phyloP scores from a whole-genome alignment of 1,284 basidiomycete species.

The Tetrapyrgos nigripes region DNA sequence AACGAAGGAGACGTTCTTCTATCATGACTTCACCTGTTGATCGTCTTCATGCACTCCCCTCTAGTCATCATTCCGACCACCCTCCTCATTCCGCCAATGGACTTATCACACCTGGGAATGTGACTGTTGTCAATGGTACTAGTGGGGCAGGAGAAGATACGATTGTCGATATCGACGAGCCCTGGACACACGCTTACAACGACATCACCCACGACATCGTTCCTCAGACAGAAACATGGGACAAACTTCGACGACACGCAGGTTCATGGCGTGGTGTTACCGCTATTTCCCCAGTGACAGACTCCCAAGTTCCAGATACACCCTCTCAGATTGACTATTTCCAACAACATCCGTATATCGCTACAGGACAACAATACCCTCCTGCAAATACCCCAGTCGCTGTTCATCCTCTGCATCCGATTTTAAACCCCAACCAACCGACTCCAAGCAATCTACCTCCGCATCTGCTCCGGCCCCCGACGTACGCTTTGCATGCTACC shows the following conservation, averaged over 20 bases:
- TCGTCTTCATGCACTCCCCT: neutral
- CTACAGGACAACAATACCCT: conserved; percentile 10
- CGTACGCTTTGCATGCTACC: conserved; percentile 58
- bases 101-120: neutral
- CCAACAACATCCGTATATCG: conserved; percentile 40
- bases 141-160: neutral
- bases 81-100: neutral
- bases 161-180: conserved; percentile 51
- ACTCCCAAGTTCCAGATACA: neutral
- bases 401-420: neutral
- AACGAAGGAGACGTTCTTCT: conserved; percentile 42
- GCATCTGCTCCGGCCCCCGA: conserved; percentile 47
- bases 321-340: conserved; percentile 25
- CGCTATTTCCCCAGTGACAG: conserved; percentile 52
- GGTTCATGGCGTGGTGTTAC: conserved; percentile 72
- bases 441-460: neutral
- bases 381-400: neutral
- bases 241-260: conserved; percentile 62
- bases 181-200: conserved; percentile 47
- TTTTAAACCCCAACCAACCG: neutral
- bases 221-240: conserved; percentile 55
- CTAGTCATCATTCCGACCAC: neutral
- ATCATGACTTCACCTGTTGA: neutral
- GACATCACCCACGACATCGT: conserved; percentile 60
- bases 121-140: neutral